Evolutionary conservation across 1,139 yeast species (phyloP), one percentile per base, ranked within the genome.

Genomic region (Torulaspora globosa): DNA sequence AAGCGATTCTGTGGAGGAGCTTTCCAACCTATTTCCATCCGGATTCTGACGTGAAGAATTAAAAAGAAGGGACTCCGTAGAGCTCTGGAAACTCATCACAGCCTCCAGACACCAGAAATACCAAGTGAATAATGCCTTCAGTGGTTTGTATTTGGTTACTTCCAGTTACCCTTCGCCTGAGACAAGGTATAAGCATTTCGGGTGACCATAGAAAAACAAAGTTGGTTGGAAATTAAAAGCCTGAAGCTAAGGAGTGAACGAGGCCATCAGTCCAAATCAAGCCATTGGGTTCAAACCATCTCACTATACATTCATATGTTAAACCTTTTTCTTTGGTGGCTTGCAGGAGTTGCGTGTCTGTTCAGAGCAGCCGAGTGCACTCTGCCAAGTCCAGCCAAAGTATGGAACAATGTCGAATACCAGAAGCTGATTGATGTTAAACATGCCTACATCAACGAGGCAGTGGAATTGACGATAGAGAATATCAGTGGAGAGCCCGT

Each of bases 391-490:
- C 66, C 69, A 1, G 55, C 60, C 2, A 47, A 48, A 36, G 55
- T 56, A 18, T 70, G 74, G 74, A 62, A 56, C 41, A 70, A 70
- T 49, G 51, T 58, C n/a, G 57, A 58, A 16, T 55, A 56, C 28
- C 50, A 49, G 5, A 63, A 84, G 55, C 60, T 73, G 9, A 60
- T 88, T 36, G 96, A 89, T 59, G 72, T 89, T 46, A 63, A 78
- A 28, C 79, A 78, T 55, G 70, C 90, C 5, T 90, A 83, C 62
- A 74, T 81, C 44, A 79, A 78, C 55, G 95, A 86, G 62, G 70
- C 78, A 11, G 70, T 76, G 44, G 66, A 75, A 29, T 59, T 89
- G 43, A 75, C 72, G 41, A 73, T 81, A 45, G 77, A 70, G 57
- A 92, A 90, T 69, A 68, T 74, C 36, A 88, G 76, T 33, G 50